Evolutionary conservation across 2,329 filamentous ascomycete species (phyloP), one percentile per base, ranked within the genome.

Genomic region (Neonectria magnoliae): DNA sequence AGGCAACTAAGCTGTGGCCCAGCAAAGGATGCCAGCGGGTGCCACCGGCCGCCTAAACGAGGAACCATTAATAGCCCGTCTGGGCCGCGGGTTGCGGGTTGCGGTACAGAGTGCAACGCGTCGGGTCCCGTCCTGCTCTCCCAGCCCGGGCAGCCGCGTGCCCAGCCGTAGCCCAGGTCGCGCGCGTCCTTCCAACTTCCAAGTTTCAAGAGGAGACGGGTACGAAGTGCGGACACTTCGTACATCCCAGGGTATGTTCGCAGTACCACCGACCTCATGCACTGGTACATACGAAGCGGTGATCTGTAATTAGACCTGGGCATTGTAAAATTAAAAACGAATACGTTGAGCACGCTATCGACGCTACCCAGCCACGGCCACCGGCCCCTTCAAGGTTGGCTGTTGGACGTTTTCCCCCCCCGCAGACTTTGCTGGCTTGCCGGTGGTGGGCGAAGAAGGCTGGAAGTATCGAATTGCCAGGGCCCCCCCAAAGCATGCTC

Each of bases 1-100:
- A 25, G 25, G 25, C 25, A 36, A 27, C 51, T 41, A 22, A 53
- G 36, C 51, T 22, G 31, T 36, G 18, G 31, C 51, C 51, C 31
- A 41, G 51, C 31, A 38, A 38, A 14, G 33, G 14, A 16, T 38
- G 14, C 36, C 36, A 38, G 14, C 36, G 14, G 36, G 51, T 53
- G 27, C 51, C 51, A 53, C 47, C 27, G 11, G 25, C 47, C 47
- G 47, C 47, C 47, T 50, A 50, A 50, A 50, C 47, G 47, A 50
- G 47, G 47, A 50, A 50, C 47, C 47, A 50, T 50, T 48, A 50
- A 50, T 50, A 50, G 47, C 47, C 47, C 29, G 47, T 5, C 36
- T 38, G 36, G 16, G 36, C 36, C 36, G 36, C 36, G 36, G 33
- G 33, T 16, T 14, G 33, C 33, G 36, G 36, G 36, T 31, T 50